phyloP scores from a whole-genome alignment of 164 flowering plant genomes.

The Macadamia tetraphylla region DNA sequence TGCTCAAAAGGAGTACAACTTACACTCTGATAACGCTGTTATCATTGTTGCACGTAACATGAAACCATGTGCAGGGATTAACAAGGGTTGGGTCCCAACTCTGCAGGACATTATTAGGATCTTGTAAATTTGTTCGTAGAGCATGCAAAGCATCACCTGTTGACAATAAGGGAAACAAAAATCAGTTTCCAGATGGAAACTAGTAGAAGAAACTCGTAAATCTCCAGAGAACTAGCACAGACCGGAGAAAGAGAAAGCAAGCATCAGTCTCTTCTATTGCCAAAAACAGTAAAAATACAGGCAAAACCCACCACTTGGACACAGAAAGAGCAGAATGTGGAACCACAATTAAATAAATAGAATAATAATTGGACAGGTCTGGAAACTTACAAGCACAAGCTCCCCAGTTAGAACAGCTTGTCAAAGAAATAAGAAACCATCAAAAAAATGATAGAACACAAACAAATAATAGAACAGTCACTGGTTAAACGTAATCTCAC shows the following conservation, averaged over 20 bases:
- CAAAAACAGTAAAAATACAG: not conserved
- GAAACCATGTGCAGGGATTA: conserved; percentile 96
- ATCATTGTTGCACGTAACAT: conserved; percentile 88
- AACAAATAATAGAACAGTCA: not conserved
- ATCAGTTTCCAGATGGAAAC: not conserved
- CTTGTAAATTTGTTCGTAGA: conserved; percentile 55
- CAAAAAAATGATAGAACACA: too few species aligned
- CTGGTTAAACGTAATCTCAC: not conserved
- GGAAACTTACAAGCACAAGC: too few species aligned
- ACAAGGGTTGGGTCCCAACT: conserved; percentile 98
- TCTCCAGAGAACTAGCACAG: not conserved
- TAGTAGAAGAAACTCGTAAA: not conserved
- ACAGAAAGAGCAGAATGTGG: too few species aligned
- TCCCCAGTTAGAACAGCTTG: not conserved
- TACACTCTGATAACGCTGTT: conserved; percentile 96
- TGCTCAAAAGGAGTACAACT: conserved; percentile 10
- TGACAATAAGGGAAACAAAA: conserved; percentile 6
- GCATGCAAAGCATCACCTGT: conserved; percentile 88
- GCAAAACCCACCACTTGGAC: too few species aligned
- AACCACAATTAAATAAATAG: too few species aligned
- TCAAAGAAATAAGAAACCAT: not conserved
- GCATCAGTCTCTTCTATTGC: not conserved
- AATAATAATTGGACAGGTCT: too few species aligned
- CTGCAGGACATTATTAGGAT: conserved; percentile 85
- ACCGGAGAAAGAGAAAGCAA: not conserved